A percentile compares a stretch with the other conserved stretches of the same genome.
phyloP scores from a whole-genome alignment of 2,329 filamentous ascomycete species.

The Aureobasidium melanogenum region DNA sequence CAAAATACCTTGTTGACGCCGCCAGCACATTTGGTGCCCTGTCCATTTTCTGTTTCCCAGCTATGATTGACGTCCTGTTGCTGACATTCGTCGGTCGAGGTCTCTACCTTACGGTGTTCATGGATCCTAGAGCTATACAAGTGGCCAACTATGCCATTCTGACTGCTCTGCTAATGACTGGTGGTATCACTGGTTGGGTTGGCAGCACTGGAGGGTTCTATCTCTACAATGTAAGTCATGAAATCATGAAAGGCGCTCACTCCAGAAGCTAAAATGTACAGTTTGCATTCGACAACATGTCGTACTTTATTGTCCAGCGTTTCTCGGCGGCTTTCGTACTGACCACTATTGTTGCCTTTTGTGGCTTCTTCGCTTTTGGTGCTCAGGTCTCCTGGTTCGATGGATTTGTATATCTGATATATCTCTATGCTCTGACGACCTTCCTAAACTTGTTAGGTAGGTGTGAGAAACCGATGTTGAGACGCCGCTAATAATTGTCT shows the following conservation, averaged over 20 bases:
- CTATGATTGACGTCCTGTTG: constrained; percentile 52
- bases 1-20: neutral
- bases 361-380: constrained; percentile 16
- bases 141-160: constrained; percentile 16
- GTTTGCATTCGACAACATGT: constrained; percentile 16
- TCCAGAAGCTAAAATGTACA: neutral
- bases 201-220: constrained; percentile 56
- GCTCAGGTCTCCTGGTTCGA: constrained; percentile 13
- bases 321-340: constrained; percentile 14
- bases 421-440: constrained; percentile 48
- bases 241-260: too few species aligned
- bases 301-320: constrained; percentile 15
- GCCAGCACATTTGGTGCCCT: constrained; percentile 14
- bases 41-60: constrained; percentile 52
- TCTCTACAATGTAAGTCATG: constrained; percentile 18
- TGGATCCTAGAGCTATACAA: constrained; percentile 29
- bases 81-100: constrained; percentile 52
- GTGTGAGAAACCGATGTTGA: neutral
- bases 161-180: constrained; percentile 43
- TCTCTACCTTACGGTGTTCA: constrained; percentile 51
- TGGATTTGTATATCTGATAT: constrained; percentile 52
- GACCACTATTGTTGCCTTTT: constrained; percentile 13
- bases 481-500: neutral
- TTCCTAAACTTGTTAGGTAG: constrained; percentile 46
- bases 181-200: constrained; percentile 55